Evolutionary conservation across 805 yeast genomes (phyloP), one percentile per base, ranked within the genome.

Genomic region (Wickerhamomyces kurtzmanii): DNA sequence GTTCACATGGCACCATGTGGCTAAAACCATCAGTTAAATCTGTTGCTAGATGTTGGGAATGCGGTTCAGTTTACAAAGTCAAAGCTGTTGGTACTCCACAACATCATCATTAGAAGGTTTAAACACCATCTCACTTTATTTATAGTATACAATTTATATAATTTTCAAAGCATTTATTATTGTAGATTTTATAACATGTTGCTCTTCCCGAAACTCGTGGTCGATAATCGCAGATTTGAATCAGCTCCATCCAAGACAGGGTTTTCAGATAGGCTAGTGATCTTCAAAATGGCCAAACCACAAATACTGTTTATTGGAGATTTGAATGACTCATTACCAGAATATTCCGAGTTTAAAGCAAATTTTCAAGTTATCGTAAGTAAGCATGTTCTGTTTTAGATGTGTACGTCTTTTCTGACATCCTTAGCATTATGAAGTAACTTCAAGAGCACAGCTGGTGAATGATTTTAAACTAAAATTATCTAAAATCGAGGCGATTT

Each of bases 31-130:
- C 86, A 43, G 72, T 68, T 40, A 82, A 72, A 27, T 67, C 83
- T 60, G 80, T 80, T 37, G 82, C 82, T 44, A 85, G 98, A 76
- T 91, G 96, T 67, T 84, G 96, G 95, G 96, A 91, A 62, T 89
- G 97, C 61, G 98, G 98, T 61, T 79, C 87, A 45, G 94, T 86
- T 43, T 89, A 81, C 71, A 75, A 82, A 51, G 63, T 87, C 48
- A 82, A 86, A 63, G 79, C 77, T 64, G 70, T 87, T 49, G 96
- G 96, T 60, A 80, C 75, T 43, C 80, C 78, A 43, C 71, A 61
- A 37, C 74, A 63, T 48, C 76, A 71, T 53, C 69, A 65, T 54
- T n/a, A n/a, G n/a, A n/a, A n/a, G n/a, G n/a, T n/a, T n/a, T n/a
- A n/a, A 76, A 72, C 55, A n/a, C n/a, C n/a, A n/a, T n/a, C n/a